Evolutionary conservation across 2,329 filamentous ascomycete genomes (phyloP).

Genomic region (Leptodontidium sp.): DNA sequence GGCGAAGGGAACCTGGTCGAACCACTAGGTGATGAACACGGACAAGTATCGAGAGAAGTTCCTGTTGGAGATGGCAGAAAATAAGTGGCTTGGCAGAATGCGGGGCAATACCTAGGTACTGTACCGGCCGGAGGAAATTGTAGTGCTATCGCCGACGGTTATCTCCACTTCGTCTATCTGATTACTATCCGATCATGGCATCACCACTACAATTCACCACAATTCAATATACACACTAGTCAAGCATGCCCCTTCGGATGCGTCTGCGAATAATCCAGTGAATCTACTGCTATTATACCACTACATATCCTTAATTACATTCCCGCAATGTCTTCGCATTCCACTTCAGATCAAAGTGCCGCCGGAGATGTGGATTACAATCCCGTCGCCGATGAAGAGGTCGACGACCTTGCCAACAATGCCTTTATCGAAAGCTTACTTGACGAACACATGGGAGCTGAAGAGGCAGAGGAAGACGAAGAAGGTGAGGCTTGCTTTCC

Average conservation of each 20-base stretch:
- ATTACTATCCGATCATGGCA: conserved; percentile 13
- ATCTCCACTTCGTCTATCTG: conserved; percentile 1
- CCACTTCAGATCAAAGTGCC: background rate
- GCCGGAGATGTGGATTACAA: conserved; percentile 16
- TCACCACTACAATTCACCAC: background rate
- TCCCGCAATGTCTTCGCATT: conserved; percentile 5
- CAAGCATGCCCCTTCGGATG: background rate
- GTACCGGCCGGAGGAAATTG: too few relatives aligned
- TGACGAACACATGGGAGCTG: background rate
- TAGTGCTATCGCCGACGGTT: conserved; percentile 7
- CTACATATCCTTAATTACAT: background rate
- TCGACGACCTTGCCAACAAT: conserved; percentile 19
- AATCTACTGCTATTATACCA: too few relatives aligned
- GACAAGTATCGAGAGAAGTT: too few relatives aligned
- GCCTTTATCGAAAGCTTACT: conserved; percentile 22
- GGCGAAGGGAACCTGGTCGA: too few relatives aligned
- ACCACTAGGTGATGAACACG: too few relatives aligned
- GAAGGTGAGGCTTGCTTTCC: background rate
- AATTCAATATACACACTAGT: background rate
- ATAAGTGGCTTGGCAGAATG: background rate
- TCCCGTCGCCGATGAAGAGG: conserved; percentile 1
- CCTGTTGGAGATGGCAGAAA: background rate
- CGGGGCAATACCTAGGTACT: too few relatives aligned
- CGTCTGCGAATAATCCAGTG: background rate
- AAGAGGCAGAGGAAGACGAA: conserved; percentile 15